Percentiles rank a stretch among this genome's conserved stretches.
Evolutionary conservation across 139 green algal genomes (phyloP).

Genomic region (Chloropicon primus): DNA sequence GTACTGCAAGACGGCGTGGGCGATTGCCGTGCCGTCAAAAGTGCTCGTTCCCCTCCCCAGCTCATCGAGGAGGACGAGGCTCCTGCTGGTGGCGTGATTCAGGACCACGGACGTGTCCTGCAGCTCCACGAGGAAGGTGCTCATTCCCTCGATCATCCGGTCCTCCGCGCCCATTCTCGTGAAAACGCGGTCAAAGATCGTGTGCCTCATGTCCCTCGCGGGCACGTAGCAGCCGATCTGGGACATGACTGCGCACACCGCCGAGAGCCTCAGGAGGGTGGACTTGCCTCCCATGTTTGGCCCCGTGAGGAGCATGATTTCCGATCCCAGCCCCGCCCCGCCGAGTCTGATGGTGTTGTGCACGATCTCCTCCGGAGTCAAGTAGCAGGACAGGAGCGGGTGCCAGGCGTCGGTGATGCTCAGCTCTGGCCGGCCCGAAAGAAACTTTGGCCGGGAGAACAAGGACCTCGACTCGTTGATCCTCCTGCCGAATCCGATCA

Average conservation of each 20-base stretch:
- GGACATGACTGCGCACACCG: slow-evolving; percentile 31
- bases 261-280: slow-evolving; percentile 34
- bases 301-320: slow-evolving; percentile 47
- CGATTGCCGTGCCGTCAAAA: slow-evolving; percentile 47
- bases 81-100: neutral
- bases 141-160: slow-evolving; percentile 31
- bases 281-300: slow-evolving; percentile 43
- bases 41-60: slow-evolving; percentile 51
- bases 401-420: neutral
- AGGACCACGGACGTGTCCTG: neutral
- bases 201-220: slow-evolving; percentile 1
- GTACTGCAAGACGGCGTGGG: slow-evolving; percentile 40
- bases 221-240: slow-evolving; percentile 36
- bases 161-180: slow-evolving; percentile 38
- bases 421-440: too few relatives aligned
- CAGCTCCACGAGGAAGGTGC: slow-evolving; percentile 24
- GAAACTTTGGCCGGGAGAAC: too few relatives aligned
- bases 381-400: neutral
- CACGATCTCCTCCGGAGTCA: neutral
- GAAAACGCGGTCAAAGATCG: slow-evolving; percentile 32
- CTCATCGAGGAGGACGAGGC: slow-evolving; percentile 52
- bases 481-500: slow-evolving; percentile 40
- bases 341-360: neutral
- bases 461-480: slow-evolving; percentile 8
- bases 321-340: too few relatives aligned